Conservation (phyloP, 2,329 filamentous ascomycete genomes). For the Claviceps quebecensis region DNA sequence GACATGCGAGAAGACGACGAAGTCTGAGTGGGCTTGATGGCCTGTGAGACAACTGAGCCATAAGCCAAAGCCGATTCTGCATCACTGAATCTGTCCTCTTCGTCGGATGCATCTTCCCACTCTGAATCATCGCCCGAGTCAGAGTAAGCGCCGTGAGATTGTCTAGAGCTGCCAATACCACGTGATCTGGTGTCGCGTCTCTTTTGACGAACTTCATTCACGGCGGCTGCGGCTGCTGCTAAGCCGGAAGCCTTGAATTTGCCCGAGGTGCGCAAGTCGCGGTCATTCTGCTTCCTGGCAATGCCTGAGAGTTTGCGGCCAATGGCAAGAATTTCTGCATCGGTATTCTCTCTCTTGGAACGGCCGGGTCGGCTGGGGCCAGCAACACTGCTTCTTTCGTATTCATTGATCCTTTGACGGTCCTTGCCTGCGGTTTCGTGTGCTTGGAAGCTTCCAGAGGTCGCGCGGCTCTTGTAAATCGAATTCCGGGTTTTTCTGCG, state of each 20-base stretch:
- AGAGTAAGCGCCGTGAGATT: constrained; percentile 16
- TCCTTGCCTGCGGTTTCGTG: neutral
- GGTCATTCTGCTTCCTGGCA: constrained; percentile 34
- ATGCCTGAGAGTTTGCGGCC: constrained; percentile 40
- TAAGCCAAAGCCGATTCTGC: constrained; percentile 28
- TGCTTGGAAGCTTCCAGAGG: constrained; percentile 1
- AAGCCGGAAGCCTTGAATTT: constrained; percentile 13
- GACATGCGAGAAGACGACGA: constrained; percentile 6
- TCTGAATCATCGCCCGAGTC: constrained; percentile 32
- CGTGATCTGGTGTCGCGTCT: constrained; percentile 21
- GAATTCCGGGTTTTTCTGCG: constrained; percentile 18
- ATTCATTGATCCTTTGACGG: neutral
- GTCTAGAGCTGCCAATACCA: constrained; percentile 27
- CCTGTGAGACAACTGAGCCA: constrained; percentile 15
- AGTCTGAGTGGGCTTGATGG: constrained; percentile 8
- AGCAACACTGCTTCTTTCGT: neutral
- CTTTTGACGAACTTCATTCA: constrained; percentile 27
- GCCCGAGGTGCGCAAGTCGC: constrained; percentile 31
- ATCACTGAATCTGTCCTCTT: constrained; percentile 22
- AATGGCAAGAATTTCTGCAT: constrained; percentile 43
- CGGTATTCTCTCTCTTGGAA: constrained; percentile 26
- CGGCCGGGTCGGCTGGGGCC: constrained; percentile 1
- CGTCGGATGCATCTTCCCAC: constrained; percentile 43
- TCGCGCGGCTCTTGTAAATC: constrained; percentile 3
- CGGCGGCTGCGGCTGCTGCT: constrained; percentile 25